Conservation (phyloP, 108 stramenopile genomes). For the Skeletonema potamos region DNA sequence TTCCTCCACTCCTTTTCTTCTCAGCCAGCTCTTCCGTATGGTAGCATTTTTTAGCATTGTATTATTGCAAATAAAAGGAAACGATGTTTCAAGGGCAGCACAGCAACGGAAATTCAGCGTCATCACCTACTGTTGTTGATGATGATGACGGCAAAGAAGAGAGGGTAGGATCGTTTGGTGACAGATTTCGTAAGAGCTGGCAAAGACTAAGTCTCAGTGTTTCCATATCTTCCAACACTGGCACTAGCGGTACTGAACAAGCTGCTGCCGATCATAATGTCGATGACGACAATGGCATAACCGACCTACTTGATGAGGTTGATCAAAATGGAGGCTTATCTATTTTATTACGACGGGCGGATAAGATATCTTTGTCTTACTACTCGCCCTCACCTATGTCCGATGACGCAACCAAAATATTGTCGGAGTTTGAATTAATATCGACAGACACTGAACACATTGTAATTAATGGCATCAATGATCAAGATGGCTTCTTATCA, state of each 20-base stretch:
- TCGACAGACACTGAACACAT: background rate
- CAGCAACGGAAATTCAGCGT: background rate
- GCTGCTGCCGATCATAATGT: background rate
- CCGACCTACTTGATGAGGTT: conserved; percentile 8
- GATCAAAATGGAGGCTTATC: conserved; percentile 15
- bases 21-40: too few species aligned
- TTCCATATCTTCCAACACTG: background rate
- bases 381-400: background rate
- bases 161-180: background rate
- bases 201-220: background rate
- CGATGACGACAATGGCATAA: background rate
- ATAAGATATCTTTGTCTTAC: conserved; percentile 15
- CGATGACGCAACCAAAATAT: background rate
- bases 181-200: background rate
- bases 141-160: too few species aligned
- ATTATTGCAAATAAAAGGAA: too few species aligned
- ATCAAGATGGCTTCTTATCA: background rate
- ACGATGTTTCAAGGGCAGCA: background rate
- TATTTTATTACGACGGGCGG: conserved; percentile 11
- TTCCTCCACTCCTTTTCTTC: too few species aligned
- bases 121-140: background rate
- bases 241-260: background rate
- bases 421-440: conserved; percentile 6
- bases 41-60: too few species aligned
- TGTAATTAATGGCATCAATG: background rate